Base-by-base conservation (phyloP, 441 rosid genomes). In the Euphorbia corollata region DNA sequence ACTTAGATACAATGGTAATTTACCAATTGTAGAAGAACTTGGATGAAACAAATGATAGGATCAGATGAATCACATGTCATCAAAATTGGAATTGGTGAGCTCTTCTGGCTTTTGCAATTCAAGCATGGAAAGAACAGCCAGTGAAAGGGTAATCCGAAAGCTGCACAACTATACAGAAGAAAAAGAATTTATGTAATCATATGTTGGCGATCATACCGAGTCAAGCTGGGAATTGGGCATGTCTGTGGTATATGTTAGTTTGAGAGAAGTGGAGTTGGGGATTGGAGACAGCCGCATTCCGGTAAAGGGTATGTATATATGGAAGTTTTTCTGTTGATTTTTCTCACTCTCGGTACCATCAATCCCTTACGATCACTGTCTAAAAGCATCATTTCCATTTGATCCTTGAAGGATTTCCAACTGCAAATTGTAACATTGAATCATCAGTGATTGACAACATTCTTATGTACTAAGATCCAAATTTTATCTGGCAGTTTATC, bases 241-340 rank as follows among this genome's bases (percentile, higher is more conserved):
- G 62, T 75, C 68, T 53, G 64, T 54, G 39, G 76, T 61, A 34
- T 72, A 66, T n/a, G 82, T 68, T 59, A 71, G 60, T 67, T 65
- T 72, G 19, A 66, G 75, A 5, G 74, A 75, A 38, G 86, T 75
- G 32, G 32, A 1, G 82, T 88, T 84, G 41, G 67, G 13, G 84
- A 72, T 27, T 74, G 90, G 47, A 93, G 89, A 71, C 98, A 93
- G 12, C 82, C 80, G 19, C 97, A 90, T 75, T 90, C 98, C 0
- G 97, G 97, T 76, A 92, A 87, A 54, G 98, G 98, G 67, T 81
- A 90, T 0, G 85, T 78, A 77, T 90, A 93, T 71, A 93, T 78
- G 15, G 98, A 87, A 71, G 90, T 90, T 76, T 90, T 90, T 45
- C 98, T 78, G 82, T 90, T 88, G 75, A 92, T 79, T 77, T 88